Evolutionary conservation across 2,329 filamentous ascomycete genomes (phyloP).

Genomic region (Plenodomus tracheiphilus): DNA sequence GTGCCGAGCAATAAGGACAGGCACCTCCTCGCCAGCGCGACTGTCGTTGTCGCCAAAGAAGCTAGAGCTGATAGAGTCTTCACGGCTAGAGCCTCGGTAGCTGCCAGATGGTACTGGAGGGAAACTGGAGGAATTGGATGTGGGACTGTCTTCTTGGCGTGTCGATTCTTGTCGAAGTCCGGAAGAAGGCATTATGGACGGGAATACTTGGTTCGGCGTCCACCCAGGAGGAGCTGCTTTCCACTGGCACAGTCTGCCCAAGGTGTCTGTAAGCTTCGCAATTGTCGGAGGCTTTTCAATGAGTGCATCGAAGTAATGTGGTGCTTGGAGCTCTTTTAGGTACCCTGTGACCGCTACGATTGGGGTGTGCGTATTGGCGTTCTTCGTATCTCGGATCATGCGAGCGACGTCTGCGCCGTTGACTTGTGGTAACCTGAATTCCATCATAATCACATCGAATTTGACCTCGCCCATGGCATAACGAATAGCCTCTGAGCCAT

Average conservation of each 20-base stretch:
- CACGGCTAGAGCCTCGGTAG: conserved; percentile 77
- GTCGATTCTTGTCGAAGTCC: conserved; percentile 66
- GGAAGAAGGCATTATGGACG: conserved; percentile 56
- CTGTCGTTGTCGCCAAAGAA: conserved; percentile 86
- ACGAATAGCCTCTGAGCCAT: conserved; percentile 87
- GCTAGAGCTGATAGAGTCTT: conserved; percentile 86
- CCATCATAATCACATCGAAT: conserved; percentile 98
- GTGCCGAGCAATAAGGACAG: conserved; percentile 74
- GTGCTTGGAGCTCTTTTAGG: conserved; percentile 92
- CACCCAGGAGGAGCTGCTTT: conserved; percentile 72
- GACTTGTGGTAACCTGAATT: conserved; percentile 92
- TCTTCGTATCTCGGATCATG: conserved; percentile 97
- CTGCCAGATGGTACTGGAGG: conserved; percentile 72
- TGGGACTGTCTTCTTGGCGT: conserved; percentile 77
- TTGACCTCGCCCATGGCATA: conserved; percentile 97
- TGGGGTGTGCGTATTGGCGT: conserved; percentile 89
- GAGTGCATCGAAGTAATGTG: conserved; percentile 92
- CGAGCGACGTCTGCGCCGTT: conserved; percentile 94
- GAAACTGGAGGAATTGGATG: conserved; percentile 75
- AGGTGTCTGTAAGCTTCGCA: conserved; percentile 84
- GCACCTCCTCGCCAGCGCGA: conserved; percentile 71
- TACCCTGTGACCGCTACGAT: conserved; percentile 97
- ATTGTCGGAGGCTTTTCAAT: conserved; percentile 97
- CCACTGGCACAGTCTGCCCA: conserved; percentile 91
- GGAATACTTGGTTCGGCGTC: conserved; percentile 45